phyloP scores from a whole-genome alignment of 345 rosid species.

The Capsella bursapastoris region DNA sequence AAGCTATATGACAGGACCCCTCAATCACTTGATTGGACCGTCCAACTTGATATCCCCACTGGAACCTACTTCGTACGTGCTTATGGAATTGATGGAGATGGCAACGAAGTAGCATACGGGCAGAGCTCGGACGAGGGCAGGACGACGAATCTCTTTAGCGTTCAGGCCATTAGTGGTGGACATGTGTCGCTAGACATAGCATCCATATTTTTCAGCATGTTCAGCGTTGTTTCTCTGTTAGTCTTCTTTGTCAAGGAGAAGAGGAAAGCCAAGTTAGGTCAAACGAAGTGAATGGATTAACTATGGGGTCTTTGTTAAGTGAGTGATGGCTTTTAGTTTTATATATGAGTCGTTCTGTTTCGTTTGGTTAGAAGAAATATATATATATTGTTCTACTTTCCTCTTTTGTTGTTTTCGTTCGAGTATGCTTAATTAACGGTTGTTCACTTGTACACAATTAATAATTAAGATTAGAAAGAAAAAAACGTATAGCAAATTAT shows the following conservation, averaged over 20 bases:
- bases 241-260: neutral
- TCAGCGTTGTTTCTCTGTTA: neutral
- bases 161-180: conserved; percentile 62
- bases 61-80: conserved; percentile 78
- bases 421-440: neutral
- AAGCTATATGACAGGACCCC: conserved; percentile 47
- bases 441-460: neutral
- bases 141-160: conserved; percentile 50
- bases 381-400: neutral
- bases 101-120: conserved; percentile 57
- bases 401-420: neutral
- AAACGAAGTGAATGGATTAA: neutral
- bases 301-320: neutral
- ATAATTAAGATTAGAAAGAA: neutral
- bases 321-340: neutral
- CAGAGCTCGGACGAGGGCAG: conserved; percentile 53
- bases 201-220: conserved; percentile 60
- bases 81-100: conserved; percentile 52
- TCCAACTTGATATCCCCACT: conserved; percentile 59
- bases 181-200: conserved; percentile 59
- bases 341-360: neutral
- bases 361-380: neutral
- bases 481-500: neutral
- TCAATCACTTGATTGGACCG: conserved; percentile 51
- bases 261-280: conserved; percentile 2